Percentiles rank a stretch among this genome's conserved stretches.
Evolutionary conservation across 192 early-diverging fungal genomes (phyloP).

Genomic region (Coemansia javaensis): DNA sequence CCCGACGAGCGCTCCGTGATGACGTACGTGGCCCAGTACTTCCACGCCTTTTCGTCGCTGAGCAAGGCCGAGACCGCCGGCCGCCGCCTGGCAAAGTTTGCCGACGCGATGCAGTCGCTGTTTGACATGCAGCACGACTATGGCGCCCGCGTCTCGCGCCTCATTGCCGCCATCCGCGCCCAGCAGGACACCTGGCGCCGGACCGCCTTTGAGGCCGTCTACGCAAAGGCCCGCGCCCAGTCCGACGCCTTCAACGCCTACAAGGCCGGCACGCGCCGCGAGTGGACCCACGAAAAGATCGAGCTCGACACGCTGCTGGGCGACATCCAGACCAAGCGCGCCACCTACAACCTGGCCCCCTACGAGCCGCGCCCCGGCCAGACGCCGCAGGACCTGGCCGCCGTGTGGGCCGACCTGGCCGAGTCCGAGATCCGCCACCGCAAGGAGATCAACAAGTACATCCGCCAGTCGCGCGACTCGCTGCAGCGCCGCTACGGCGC

Average conservation of each 20-base stretch:
- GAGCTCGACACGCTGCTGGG: conserved; percentile 88
- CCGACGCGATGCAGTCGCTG: conserved; percentile 77
- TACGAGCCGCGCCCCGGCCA: conserved; percentile 76
- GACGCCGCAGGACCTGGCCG: conserved; percentile 65
- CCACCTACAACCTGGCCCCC: conserved; percentile 85
- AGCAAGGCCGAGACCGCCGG: conserved; percentile 81
- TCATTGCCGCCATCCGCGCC: conserved; percentile 65
- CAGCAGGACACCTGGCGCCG: conserved; percentile 65
- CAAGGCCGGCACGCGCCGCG: conserved; percentile 76
- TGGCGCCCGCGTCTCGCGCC: conserved; percentile 70
- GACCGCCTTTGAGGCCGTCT: conserved; percentile 60
- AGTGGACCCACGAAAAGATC: conserved; percentile 85
- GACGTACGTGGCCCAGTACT: conserved; percentile 98
- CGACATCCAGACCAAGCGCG: conserved; percentile 95
- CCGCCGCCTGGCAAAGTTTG: conserved; percentile 88
- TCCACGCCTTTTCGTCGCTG: conserved; percentile 91
- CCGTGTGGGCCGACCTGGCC: conserved; percentile 69
- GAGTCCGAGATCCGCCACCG: conserved; percentile 73
- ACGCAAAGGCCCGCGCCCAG: conserved; percentile 69
- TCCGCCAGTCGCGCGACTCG: conserved; percentile 78
- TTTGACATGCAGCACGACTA: conserved; percentile 96
- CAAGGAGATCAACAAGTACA: conserved; percentile 74
- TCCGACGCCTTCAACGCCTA: conserved; percentile 75
- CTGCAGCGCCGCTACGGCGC: conserved; percentile 74
- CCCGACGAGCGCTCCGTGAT: conserved; percentile 96